Conservation (phyloP, 2,329 filamentous ascomycete genomes). For the Sporothrix euskadiensis region DNA sequence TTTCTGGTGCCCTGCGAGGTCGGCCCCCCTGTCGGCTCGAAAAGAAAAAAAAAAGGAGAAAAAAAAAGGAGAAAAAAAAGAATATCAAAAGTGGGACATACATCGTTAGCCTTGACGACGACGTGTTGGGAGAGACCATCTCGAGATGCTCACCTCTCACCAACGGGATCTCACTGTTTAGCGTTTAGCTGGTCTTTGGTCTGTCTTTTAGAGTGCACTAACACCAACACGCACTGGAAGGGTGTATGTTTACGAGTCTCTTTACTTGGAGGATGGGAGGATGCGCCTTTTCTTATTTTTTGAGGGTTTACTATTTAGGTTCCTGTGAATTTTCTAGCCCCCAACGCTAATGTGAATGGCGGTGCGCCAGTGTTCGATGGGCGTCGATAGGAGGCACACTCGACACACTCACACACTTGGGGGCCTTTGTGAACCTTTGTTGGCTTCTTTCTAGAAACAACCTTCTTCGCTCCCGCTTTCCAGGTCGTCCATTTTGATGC, state of each 20-base stretch:
- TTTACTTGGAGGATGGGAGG: not conserved
- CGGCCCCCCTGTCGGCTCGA: no score
- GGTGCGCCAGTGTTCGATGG: not conserved
- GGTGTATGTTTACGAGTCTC: no score
- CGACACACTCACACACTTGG: no score
- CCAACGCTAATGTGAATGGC: constrained; percentile 2
- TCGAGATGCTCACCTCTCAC: not conserved
- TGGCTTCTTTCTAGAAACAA: no score
- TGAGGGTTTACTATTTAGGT: not conserved
- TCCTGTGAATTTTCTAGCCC: constrained; percentile 31
- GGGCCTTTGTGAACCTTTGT: no score
- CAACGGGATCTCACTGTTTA: not conserved
- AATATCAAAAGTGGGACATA: not conserved
- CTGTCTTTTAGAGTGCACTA: not conserved
- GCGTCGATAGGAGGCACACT: not conserved
- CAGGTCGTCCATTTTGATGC: no score
- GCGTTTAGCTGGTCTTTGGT: not conserved
- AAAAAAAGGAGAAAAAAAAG: no score
- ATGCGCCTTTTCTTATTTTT: not conserved
- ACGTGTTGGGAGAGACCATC: not conserved
- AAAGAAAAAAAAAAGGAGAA: no score
- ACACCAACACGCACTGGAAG: not conserved
- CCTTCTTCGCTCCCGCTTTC: no score
- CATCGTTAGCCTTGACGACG: constrained; percentile 2
- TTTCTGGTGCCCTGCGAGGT: not conserved